Evolutionary conservation across 495 filamentous ascomycete species (phyloP), one percentile per base, ranked within the genome.

Genomic region (Hypoxylon cercidicola): DNA sequence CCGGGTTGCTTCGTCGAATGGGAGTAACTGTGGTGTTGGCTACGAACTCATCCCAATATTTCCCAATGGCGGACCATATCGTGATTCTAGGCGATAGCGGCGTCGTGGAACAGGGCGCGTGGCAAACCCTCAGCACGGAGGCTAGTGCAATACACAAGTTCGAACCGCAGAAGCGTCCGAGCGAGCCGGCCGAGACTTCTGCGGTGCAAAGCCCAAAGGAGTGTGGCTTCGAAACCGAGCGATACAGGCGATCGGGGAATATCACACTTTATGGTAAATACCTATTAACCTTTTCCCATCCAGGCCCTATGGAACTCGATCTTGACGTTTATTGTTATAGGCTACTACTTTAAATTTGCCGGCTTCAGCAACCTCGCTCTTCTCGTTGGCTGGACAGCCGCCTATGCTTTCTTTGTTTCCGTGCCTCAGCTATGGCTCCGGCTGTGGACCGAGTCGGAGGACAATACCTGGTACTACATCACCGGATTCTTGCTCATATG

Each of bases 311-410:
- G 12, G n/a, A n/a, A n/a, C n/a, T n/a, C n/a, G n/a, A n/a, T n/a
- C n/a, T n/a, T n/a, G n/a, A n/a, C n/a, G n/a, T n/a, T n/a, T n/a
- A n/a, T 15, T 18, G 5, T 3, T 1, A 3, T 53, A 81, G 79
- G 75, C 0, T 90, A 88, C 65, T 90, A 90, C 53, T 70, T 87
- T 19, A 69, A 72, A 8, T 79, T 78, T 6, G 79, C 85, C 20
- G 87, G 87, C 0, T 72, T 79, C 2, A 50, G 64, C 0, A 84
- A 85, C 6, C 18, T 83, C 3, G 30, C 78, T 1, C 75, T 86
- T 44, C 62, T 87, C n/a, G 9, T 74, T 2, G 9, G 69, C 4
- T 76, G 57, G 37, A 71, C 62, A 6, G 65, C 64, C 1, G 55
- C 43, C 0, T 77, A 69, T 44, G 67, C 77, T 3, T 77, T 81